Base-by-base conservation (phyloP, 208 protist species). In the Trypanosoma cruzi region DNA sequence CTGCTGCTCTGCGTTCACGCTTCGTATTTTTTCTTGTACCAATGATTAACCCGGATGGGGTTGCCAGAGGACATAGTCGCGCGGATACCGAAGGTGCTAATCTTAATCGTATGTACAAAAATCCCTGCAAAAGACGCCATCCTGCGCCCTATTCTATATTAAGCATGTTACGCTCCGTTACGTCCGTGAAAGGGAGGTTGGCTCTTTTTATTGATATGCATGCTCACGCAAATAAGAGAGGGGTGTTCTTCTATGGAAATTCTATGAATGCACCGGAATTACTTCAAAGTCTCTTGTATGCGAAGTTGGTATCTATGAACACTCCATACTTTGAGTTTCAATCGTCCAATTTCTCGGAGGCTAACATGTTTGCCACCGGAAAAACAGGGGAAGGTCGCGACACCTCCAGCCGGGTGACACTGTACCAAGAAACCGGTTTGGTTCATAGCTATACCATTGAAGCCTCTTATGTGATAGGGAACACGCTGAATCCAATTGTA, bases 191-290 rank as follows among this genome's bases (percentile, higher is more conserved):
- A 36, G 61, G 59, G 26, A 61, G 68, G 32, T 73, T 98, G 6
- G 66, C 79, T 8, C 67, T 97, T 46, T 97, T 89, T 77, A 75
- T 98, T 36, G 97, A 98, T 75, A 94, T 98, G 78, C 97, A 98
- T 74, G 95, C 92, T 1, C 97, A 98, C 78, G 93, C 97, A 28
- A 97, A 90, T 77, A 94, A 95, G 62, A 68, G 90, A 24, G 96
- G 97, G 48, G 89, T 85, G 42, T 98, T 98, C 77, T 92, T 98
- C 36, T 98, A 97, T 69, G 97, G 95, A 56, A 98, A 98, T 71
- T 80, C 76, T 36, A 86, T 97, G 78, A 56, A 80, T 22, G 67
- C 80, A 4, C 65, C 63, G 26, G 75, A 81, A 29, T 82, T 95
- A 70, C 68, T 96, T 31, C 80, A 96, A 54, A 94, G 80, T 48